phyloP scores from a whole-genome alignment of 306 rosid species.

The Pyrus communis region DNA sequence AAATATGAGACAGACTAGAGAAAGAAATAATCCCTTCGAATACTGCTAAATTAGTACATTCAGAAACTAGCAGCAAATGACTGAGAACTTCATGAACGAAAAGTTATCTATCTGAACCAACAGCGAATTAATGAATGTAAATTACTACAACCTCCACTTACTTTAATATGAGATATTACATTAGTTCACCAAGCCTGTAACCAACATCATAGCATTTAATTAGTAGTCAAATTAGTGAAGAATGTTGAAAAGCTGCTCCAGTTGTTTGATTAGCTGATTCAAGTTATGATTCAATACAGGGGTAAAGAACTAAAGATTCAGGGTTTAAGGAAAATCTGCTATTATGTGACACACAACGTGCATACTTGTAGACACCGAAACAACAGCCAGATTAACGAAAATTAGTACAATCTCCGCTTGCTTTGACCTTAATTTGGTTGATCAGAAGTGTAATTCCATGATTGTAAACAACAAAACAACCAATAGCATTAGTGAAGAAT shows the following conservation, averaged over 20 bases:
- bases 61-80: neutral
- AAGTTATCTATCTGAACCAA: neutral
- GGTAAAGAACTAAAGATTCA: neutral
- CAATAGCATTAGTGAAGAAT: neutral
- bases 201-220: neutral
- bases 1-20: too few species aligned
- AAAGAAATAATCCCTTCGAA: neutral
- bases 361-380: neutral
- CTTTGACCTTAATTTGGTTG: neutral
- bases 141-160: neutral
- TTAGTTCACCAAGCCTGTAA: neutral
- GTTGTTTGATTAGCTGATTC: neutral
- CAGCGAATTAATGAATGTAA: neutral
- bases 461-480: neutral
- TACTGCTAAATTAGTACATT: slow-evolving; percentile 1
- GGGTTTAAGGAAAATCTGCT: neutral
- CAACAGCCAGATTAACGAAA: neutral
- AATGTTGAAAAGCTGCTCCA: neutral
- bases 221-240: neutral
- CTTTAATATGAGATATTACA: neutral
- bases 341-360: neutral
- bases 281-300: neutral
- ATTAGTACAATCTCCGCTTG: neutral
- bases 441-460: neutral
- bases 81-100: neutral